Percentiles rank a stretch among this genome's conserved stretches.
Conservation (phyloP, 2,329 filamentous ascomycete genomes). For the Orbilia brochopaga region DNA sequence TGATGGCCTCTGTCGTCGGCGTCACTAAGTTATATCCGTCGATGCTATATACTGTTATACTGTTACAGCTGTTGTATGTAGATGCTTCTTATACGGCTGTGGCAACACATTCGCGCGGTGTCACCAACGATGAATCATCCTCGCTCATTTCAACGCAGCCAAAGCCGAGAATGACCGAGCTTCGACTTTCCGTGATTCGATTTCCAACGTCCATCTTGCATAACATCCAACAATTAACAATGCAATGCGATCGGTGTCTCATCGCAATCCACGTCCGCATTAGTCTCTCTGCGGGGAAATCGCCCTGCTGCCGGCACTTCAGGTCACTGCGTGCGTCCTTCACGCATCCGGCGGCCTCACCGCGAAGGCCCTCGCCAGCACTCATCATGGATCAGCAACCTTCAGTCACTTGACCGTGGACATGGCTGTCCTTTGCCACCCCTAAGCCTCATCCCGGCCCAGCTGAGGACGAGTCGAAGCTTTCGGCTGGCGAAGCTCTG, state of each 20-base stretch:
- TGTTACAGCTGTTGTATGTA: too few species aligned
- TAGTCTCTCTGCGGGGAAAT: neutral
- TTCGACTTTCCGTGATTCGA: neutral
- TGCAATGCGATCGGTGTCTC: conserved; percentile 1
- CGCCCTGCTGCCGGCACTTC: neutral
- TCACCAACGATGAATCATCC: conserved; percentile 37
- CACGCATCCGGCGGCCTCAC: conserved; percentile 1
- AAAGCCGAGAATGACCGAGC: conserved; percentile 3
- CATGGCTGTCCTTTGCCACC: conserved; percentile 38
- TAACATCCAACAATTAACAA: neutral
- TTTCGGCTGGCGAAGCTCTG: conserved; percentile 4
- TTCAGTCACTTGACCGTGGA: conserved; percentile 43
- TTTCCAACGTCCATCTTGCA: neutral
- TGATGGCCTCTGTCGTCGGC: too few species aligned
- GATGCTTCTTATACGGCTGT: conserved; percentile 15
- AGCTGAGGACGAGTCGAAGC: conserved; percentile 17
- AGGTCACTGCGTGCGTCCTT: neutral
- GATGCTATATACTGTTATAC: too few species aligned
- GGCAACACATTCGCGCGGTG: conserved; percentile 7
- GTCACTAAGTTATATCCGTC: too few species aligned
- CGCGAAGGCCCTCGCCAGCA: neutral
- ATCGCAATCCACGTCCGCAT: neutral
- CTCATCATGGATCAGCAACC: conserved; percentile 23
- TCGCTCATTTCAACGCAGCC: conserved; percentile 37
- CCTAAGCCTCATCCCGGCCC: conserved; percentile 18